Base-by-base conservation (phyloP, 192 early-diverging fungal species). In the Backusella westeae region DNA sequence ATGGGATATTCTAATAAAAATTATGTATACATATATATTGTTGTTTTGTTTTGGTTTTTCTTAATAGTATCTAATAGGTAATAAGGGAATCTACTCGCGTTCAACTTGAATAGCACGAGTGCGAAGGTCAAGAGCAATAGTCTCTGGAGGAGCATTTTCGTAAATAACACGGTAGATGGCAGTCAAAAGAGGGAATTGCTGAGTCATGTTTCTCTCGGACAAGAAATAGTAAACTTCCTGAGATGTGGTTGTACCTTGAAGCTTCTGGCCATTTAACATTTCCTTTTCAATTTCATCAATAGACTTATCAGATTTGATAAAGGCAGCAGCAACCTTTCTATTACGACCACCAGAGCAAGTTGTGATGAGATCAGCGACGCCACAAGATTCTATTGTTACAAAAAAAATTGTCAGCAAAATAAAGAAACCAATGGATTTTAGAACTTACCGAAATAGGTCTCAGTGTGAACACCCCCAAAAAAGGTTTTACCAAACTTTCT, bases 191-290 rank as follows among this genome's bases (percentile, higher is more conserved):
- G 96, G 96, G 80, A 94, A 97, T 38, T 75, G 63, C 12, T 75
- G 56, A 32, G 73, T 75, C 73, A 67, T 67, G 21, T 75, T 75
- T 29, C 91, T 65, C 21, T 63, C 39, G 1, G 23, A 65, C 29
- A 97, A 85, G 77, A 97, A 95, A 68, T 90, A 80, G 84, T 94
- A 81, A 19, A 98, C 90, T 80, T 98, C 96, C 80, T 92, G 85
- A 19, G 94, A 92, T 0, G 98, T 98, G 44, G 94, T 85, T 8
- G 96, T 96, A 53, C 97, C 98, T 85, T 99, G 97, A 49, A 99
- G 85, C 81, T 99, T 99, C 76, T 99, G 97, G 41, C 97, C 98
- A 81, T 97, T 96, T 65, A 99, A 87, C 87, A 98, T 86, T 69
- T 97, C 96, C 74, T 91, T 80, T 80, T 99, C 97, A 34, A 98